These are phyloP conservation scores for Arthrobotrys sphaeroides DNA, from an alignment of 2,329 filamentous ascomycete species.

Conservation along the genomic window DNA sequence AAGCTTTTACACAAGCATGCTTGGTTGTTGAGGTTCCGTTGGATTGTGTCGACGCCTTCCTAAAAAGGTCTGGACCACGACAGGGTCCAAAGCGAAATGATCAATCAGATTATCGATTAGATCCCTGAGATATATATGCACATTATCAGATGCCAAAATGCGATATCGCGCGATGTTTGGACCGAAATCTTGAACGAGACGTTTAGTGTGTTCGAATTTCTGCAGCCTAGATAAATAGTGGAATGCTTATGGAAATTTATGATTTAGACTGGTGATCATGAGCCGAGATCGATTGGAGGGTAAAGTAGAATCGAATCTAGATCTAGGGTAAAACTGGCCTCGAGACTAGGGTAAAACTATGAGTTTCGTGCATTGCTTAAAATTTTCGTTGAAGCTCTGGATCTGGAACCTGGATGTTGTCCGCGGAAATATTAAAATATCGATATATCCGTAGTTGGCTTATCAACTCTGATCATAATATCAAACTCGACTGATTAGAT, in stretches of 20 bases:
- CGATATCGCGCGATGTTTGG: not conserved
- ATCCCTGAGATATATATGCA: slow-evolving; percentile 1
- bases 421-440: not conserved
- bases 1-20: slow-evolving; percentile 37
- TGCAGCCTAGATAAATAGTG: slow-evolving; percentile 24
- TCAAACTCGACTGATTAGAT: slow-evolving; percentile 34
- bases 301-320: no score
- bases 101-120: slow-evolving; percentile 33
- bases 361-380: no score
- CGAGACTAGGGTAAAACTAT: no score
- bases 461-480: slow-evolving; percentile 31
- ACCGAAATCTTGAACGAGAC: not conserved
- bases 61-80: not conserved
- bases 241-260: not conserved
- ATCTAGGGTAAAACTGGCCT: no score
- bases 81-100: slow-evolving; percentile 3
- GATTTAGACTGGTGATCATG: not conserved
- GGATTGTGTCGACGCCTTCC: slow-evolving; percentile 13
- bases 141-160: slow-evolving; percentile 35
- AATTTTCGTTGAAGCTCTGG: no score
- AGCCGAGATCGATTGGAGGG: slow-evolving; percentile 26
- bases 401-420: no score
- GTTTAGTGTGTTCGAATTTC: not conserved
- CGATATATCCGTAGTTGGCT: slow-evolving; percentile 8
- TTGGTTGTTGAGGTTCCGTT: slow-evolving; percentile 29